Evolutionary conservation across 2,329 filamentous ascomycete species (phyloP), one percentile per base, ranked within the genome.

Genomic region (Exophiala bonariae): DNA sequence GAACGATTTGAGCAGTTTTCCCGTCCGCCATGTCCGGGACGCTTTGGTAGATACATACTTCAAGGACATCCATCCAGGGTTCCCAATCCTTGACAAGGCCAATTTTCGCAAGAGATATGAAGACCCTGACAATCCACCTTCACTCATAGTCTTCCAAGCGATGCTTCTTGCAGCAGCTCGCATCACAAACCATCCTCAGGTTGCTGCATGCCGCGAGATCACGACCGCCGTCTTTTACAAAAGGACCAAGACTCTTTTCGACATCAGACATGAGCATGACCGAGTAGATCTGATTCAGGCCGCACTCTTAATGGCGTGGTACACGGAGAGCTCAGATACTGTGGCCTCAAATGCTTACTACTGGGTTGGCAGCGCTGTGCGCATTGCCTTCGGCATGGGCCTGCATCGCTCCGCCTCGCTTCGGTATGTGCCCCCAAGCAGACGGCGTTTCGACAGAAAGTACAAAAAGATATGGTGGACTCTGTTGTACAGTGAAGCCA

Each of bases 41-140:
- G 67, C 73, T 44, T 65, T 80, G 9, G 66, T 81, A 3, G 62
- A 70, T 6, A 73, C 76, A 1, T 80, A 77, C 57, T 80, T 78
- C 50, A 61, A 60, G 4, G 67, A 74, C 44, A 67, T 79, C 43
- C 79, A 79, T 47, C 69, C 71, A 1, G 74, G 74, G 2, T 78
- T 74, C 50, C 77, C 77, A 8, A 69, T 80, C 16, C 63, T 80
- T 18, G 74, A 79, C 35, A 72, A 79, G 56, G 69, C 74, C 22
- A 56, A 71, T 17, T 79, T 80, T 55, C 76, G 78, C 70, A 60
- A 64, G 2, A 71, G 73, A 46, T 78, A 79, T 54, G 23, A 26
- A 26, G 23, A 49, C 20, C 41, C 47, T 2, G 41, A 52, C n/a
- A 50, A 56, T 8, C 57, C 55, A 5, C 59, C 59, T 1, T 52